phyloP scores from a whole-genome alignment of 306 rosid species.

The Senna tora region DNA sequence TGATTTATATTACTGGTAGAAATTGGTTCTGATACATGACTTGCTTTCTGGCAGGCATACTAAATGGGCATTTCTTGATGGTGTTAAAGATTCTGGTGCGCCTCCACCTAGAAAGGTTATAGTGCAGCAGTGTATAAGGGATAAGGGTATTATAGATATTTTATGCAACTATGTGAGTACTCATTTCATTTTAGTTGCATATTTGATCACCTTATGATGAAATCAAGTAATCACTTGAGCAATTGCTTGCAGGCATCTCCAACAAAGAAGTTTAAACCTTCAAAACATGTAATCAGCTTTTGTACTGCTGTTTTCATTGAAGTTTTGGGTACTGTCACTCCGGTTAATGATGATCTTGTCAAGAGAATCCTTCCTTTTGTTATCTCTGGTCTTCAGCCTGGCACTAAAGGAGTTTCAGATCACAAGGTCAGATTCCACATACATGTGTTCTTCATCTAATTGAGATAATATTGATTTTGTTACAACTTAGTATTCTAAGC shows the following conservation, averaged over 20 bases:
- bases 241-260: conserved; percentile 64
- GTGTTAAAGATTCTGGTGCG: conserved; percentile 81
- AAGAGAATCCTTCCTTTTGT: conserved; percentile 76
- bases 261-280: conserved; percentile 70
- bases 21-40: conserved; percentile 36
- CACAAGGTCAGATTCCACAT: conserved; percentile 67
- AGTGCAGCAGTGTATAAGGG: conserved; percentile 84
- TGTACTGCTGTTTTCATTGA: conserved; percentile 89
- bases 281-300: conserved; percentile 63
- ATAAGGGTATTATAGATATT: conserved; percentile 70
- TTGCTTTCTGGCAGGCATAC: conserved; percentile 54
- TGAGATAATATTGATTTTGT: too few species aligned
- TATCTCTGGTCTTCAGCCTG: conserved; percentile 70
- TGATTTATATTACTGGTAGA: conserved; percentile 14
- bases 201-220: conserved; percentile 14
- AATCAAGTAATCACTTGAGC: conserved; percentile 24
- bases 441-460: conserved; percentile 6
- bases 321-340: conserved; percentile 70
- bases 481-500: too few species aligned
- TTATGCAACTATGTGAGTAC: conserved; percentile 84
- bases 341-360: conserved; percentile 62
- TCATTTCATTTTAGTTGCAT: conserved; percentile 28
- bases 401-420: conserved; percentile 57
- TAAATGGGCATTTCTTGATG: conserved; percentile 83
- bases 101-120: conserved; percentile 83